Conservation (phyloP, 2,329 filamentous ascomycete genomes). For the Fonsecaea monophora region DNA sequence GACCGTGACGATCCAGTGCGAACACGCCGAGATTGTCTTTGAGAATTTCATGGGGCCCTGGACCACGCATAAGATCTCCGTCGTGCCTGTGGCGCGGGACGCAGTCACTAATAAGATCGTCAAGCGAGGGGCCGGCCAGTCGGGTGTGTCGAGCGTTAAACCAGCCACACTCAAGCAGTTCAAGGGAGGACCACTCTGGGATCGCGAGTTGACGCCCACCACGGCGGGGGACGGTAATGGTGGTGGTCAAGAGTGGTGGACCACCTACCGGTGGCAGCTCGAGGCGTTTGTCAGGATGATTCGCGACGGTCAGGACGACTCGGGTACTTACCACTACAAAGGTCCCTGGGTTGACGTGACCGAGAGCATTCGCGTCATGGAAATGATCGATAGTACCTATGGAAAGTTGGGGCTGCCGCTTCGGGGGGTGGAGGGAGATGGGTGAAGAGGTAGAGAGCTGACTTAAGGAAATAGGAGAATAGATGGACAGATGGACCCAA, state of each 20-base stretch:
- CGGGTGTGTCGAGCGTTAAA: not conserved
- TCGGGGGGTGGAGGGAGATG: not conserved
- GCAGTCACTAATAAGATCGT: not conserved
- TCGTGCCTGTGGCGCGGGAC: conserved; percentile 14
- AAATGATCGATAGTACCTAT: conserved; percentile 58
- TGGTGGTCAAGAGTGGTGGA: conserved; percentile 49
- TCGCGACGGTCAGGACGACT: conserved; percentile 46
- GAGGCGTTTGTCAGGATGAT: conserved; percentile 59
- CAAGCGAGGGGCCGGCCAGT: not conserved
- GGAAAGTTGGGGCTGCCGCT: conserved; percentile 46
- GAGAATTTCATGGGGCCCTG: conserved; percentile 21
- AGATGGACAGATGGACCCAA: too few relatives aligned
- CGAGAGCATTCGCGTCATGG: conserved; percentile 56
- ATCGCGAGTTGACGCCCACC: not conserved
- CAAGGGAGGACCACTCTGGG: conserved; percentile 19
- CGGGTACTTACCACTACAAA: conserved; percentile 10
- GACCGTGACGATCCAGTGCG: conserved; percentile 20
- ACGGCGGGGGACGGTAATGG: not conserved
- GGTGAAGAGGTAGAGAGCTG: not conserved
- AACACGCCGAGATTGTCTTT: conserved; percentile 17
- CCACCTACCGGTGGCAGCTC: conserved; percentile 56
- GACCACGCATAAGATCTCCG: conserved; percentile 16
- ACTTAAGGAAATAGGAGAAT: not conserved
- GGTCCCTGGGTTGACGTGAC: conserved; percentile 50
- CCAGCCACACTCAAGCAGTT: conserved; percentile 1